A percentile compares a stretch with the other conserved stretches of the same genome.
Evolutionary conservation across 768 basidiomycete genomes (phyloP).

Genomic region (Leccinum sublutescens): DNA sequence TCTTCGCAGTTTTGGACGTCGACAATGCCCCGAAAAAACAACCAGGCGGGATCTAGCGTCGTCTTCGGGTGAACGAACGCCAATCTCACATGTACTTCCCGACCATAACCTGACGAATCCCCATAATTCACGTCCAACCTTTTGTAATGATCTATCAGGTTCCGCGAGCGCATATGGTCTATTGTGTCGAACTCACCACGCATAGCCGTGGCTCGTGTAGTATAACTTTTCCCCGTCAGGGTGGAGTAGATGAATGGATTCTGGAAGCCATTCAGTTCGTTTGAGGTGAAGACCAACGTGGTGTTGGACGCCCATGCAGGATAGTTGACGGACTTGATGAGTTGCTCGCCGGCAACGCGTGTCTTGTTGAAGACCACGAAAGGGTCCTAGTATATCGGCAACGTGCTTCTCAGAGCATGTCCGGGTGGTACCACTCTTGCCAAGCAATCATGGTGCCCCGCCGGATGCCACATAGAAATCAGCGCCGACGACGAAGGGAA

Average conservation of each 20-base stretch:
- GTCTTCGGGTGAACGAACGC: not conserved
- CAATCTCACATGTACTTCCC: constrained; percentile 50
- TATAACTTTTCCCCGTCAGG: constrained; percentile 48
- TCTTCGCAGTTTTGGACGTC: constrained; percentile 64
- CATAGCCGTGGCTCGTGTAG: constrained; percentile 70
- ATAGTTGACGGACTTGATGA: too few relatives aligned
- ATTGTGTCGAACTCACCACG: constrained; percentile 46
- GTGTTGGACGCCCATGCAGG: too few relatives aligned
- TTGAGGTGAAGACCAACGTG: too few relatives aligned
- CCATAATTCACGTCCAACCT: constrained; percentile 78
- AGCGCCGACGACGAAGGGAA: constrained; percentile 51
- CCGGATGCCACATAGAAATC: constrained; percentile 68
- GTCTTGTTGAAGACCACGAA: constrained; percentile 37
- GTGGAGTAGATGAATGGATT: too few relatives aligned
- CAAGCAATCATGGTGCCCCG: constrained; percentile 53
- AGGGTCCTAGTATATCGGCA: constrained; percentile 42
- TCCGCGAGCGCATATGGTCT: not conserved
- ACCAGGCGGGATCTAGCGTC: constrained; percentile 44
- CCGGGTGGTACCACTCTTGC: constrained; percentile 66
- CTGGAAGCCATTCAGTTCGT: too few relatives aligned
- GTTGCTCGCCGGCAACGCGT: constrained; percentile 50
- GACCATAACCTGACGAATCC: constrained; percentile 73
- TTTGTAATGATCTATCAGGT: not conserved
- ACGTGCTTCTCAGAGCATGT: constrained; percentile 73
- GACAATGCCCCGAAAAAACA: constrained; percentile 66